Conservation (phyloP, 441 rosid species). For the Brassica hybrid region DNA sequence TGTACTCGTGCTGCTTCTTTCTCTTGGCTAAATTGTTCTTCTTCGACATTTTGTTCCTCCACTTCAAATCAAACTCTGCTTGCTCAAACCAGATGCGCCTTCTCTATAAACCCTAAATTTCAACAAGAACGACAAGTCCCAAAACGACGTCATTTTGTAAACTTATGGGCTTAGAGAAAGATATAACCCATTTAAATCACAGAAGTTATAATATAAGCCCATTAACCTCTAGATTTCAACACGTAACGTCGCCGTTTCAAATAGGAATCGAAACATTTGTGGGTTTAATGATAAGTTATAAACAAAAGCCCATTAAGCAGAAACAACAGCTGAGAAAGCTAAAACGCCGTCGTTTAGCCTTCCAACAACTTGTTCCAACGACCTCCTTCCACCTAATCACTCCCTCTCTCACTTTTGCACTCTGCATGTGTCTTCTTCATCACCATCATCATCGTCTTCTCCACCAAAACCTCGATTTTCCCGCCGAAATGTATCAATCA, state of each 20-base stretch:
- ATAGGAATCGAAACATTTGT: neutral
- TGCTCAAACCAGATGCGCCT: neutral
- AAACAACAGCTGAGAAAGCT: neutral
- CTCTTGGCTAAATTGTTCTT: constrained; percentile 84
- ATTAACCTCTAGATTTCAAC: neutral
- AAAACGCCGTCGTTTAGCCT: neutral
- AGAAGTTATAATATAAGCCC: neutral
- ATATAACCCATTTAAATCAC: constrained; percentile 8
- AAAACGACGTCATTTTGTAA: neutral
- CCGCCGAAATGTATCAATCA: constrained; percentile 51
- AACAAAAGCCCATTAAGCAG: neutral
- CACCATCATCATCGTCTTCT: constrained; percentile 30
- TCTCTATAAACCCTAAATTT: constrained; percentile 34
- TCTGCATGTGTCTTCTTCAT: constrained; percentile 39
- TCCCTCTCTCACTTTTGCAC: constrained; percentile 24
- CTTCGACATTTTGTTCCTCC: constrained; percentile 73
- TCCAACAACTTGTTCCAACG: constrained; percentile 30
- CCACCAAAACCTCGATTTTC: constrained; percentile 27
- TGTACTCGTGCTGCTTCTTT: constrained; percentile 84
- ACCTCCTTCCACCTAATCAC: constrained; percentile 22
- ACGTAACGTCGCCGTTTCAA: neutral
- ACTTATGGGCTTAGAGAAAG: constrained; percentile 3
- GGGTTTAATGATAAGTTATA: neutral
- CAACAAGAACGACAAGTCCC: neutral
- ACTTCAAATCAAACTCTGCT: neutral